Evolutionary conservation across 768 basidiomycete genomes (phyloP).

Genomic region (Phlebiopsis gigantea): DNA sequence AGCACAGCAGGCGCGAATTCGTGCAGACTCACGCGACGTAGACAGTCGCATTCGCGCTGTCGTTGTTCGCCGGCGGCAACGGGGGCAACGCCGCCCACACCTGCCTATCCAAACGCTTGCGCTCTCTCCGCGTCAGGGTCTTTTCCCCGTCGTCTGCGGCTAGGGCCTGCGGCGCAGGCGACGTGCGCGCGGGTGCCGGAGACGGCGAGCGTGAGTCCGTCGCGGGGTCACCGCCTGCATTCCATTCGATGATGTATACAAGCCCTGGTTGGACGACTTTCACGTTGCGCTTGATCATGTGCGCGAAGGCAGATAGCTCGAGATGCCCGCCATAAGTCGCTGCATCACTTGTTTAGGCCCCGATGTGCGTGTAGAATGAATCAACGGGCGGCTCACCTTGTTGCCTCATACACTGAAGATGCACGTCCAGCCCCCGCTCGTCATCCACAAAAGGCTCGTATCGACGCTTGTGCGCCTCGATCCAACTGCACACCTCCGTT

Average conservation of each 20-base stretch:
- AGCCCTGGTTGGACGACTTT: slow-evolving; percentile 92
- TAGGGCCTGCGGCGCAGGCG: slow-evolving; percentile 24
- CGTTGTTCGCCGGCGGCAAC: slow-evolving; percentile 22
- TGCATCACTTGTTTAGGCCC: slow-evolving; percentile 22
- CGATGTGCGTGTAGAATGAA: neutral
- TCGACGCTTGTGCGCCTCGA: slow-evolving; percentile 57
- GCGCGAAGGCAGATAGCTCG: slow-evolving; percentile 89
- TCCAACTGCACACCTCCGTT: slow-evolving; percentile 78
- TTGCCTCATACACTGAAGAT: slow-evolving; percentile 75
- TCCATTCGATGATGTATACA: slow-evolving; percentile 86
- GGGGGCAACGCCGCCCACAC: slow-evolving; percentile 16
- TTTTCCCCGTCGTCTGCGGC: slow-evolving; percentile 37
- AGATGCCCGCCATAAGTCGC: slow-evolving; percentile 92
- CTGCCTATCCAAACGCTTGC: slow-evolving; percentile 26
- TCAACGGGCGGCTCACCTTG: slow-evolving; percentile 45
- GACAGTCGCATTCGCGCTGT: slow-evolving; percentile 37
- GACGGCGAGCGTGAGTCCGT: slow-evolving; percentile 18
- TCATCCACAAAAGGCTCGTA: slow-evolving; percentile 88
- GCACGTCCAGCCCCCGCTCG: slow-evolving; percentile 69
- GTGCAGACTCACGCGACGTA: slow-evolving; percentile 77
- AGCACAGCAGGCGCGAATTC: slow-evolving; percentile 7
- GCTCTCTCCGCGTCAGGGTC: slow-evolving; percentile 37
- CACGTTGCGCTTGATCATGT: slow-evolving; percentile 70
- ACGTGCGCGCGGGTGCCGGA: slow-evolving; percentile 19
- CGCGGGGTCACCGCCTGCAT: slow-evolving; percentile 44